phyloP scores from a whole-genome alignment of 371 early-diverging fungal genomes.

The Mucor lusitanicus region DNA sequence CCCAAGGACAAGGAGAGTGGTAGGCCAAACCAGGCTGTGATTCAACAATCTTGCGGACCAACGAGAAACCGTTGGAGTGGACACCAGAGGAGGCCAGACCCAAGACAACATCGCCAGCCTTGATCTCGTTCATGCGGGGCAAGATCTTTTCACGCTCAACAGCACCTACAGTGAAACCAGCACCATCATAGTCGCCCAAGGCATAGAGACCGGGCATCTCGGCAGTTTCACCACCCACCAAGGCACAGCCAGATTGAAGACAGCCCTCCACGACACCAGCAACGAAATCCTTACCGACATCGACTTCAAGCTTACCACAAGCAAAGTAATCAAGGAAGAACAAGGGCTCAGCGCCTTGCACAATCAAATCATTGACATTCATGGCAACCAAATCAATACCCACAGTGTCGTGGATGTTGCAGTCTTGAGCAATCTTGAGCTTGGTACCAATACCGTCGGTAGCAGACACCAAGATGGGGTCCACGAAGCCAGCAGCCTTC shows the following conservation, averaged over 20 bases:
- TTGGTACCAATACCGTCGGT: conserved; percentile 99
- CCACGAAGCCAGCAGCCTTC: conserved; percentile 86
- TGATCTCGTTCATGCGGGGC: conserved; percentile 80
- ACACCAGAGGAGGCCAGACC: conserved; percentile 94
- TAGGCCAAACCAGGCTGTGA: conserved; percentile 72
- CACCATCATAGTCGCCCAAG: conserved; percentile 89
- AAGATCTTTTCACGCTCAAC: conserved; percentile 87
- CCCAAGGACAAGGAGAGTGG: conserved; percentile 85
- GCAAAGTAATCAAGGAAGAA: conserved; percentile 98
- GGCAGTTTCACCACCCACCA: conserved; percentile 98
- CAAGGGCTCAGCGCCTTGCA: conserved; percentile 98
- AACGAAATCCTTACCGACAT: conserved; percentile 89
- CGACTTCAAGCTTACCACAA: conserved; percentile 90
- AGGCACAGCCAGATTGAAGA: conserved; percentile 87
- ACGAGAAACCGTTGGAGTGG: conserved; percentile 97
- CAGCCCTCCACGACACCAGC: conserved; percentile 96
- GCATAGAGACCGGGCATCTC: conserved; percentile 98
- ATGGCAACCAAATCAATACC: conserved; percentile 97
- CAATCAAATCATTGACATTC: conserved; percentile 97
- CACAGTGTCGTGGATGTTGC: conserved; percentile 87
- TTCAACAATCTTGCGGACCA: conserved; percentile 90
- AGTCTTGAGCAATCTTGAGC: conserved; percentile 91
- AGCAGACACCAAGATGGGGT: conserved; percentile 92
- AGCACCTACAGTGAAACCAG: conserved; percentile 98
- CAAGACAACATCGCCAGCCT: conserved; percentile 82